Evolutionary conservation across 805 yeast species (phyloP).

Genomic region (Spathaspora arborariae): DNA sequence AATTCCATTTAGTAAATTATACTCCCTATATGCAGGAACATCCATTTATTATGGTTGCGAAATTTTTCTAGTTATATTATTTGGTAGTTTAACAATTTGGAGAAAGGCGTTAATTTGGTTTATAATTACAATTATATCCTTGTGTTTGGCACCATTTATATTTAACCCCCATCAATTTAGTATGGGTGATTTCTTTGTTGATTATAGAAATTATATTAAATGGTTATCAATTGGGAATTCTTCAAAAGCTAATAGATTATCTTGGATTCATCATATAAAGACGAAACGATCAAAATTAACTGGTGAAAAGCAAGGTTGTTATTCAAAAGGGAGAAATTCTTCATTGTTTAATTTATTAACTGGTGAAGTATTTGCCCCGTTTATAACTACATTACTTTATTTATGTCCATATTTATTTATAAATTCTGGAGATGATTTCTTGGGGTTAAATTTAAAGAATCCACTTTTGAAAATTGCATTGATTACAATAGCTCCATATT

Average conservation of each 20-base stretch:
- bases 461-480: slow-evolving; percentile 61
- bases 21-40: slow-evolving; percentile 69
- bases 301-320: slow-evolving; percentile 16
- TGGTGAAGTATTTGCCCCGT: slow-evolving; percentile 16
- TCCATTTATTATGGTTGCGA: slow-evolving; percentile 79
- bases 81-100: slow-evolving; percentile 80
- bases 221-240: slow-evolving; percentile 85
- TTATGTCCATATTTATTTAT: slow-evolving; percentile 74
- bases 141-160: slow-evolving; percentile 47
- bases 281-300: slow-evolving; percentile 18
- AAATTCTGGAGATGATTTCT: slow-evolving; percentile 84
- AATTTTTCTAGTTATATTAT: slow-evolving; percentile 63
- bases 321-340: slow-evolving; percentile 5
- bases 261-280: slow-evolving; percentile 73
- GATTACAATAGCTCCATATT: slow-evolving; percentile 47
- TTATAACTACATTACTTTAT: slow-evolving; percentile 12
- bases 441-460: slow-evolving; percentile 27
- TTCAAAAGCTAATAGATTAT: slow-evolving; percentile 51
- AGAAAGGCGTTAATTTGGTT: slow-evolving; percentile 65
- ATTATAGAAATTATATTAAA: slow-evolving; percentile 47
- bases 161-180: slow-evolving; percentile 55
- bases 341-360: slow-evolving; percentile 13
- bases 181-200: slow-evolving; percentile 44
- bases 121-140: slow-evolving; percentile 45
- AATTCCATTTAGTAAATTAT: slow-evolving; percentile 64